Base-by-base conservation (phyloP, 2,329 filamentous ascomycete species). In the Fonsecaea pedrosoi region DNA sequence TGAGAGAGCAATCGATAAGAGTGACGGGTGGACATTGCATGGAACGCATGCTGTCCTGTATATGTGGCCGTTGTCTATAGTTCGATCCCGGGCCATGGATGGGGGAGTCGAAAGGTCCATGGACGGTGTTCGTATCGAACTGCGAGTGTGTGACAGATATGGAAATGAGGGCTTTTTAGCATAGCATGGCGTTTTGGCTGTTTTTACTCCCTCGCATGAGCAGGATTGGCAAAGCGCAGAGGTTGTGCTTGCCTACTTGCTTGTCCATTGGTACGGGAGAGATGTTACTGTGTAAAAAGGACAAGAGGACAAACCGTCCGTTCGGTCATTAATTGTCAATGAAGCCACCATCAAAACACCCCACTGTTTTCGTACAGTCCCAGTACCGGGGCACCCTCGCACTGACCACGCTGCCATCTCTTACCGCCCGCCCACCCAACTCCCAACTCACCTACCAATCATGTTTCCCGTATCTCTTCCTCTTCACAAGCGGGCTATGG, bases 301-400 rank as follows among this genome's bases (percentile, higher is more conserved):
- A 30, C 21, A 50, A 32, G 10, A 4, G 45, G 45, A 50, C 18
- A 50, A 25, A 5, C 45, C 3, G 45, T 50, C 45, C 45, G 18
- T 25, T 50, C 40, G 18, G 18, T 45, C 40, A n/a, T 50, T 25
- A 30, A 50, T 50, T 21, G 7, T 55, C 54, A 37, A 21, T 55
- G 32, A 18, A 21, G n/a, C 8, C 54, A n/a, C 21, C 30, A 35
- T 55, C 30, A 12, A 54, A 8, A 8, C 15, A n/a, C 18, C 40
- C 9, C 40, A 45, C 6, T 50, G 10, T 50, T 50, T 18, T 10
- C 7, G 21, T 50, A 13, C 3, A 4, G 78, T 79, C 6, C 74
- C 0, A 86, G 74, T 32, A 0, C 79, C 6, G 15, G 40, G 18
- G 35, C 71, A 32, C 30, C 30, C 30, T 5, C 4, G 30, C 30